phyloP scores from a whole-genome alignment of 1,139 yeast species.

The Suhomyces panamericanus region DNA sequence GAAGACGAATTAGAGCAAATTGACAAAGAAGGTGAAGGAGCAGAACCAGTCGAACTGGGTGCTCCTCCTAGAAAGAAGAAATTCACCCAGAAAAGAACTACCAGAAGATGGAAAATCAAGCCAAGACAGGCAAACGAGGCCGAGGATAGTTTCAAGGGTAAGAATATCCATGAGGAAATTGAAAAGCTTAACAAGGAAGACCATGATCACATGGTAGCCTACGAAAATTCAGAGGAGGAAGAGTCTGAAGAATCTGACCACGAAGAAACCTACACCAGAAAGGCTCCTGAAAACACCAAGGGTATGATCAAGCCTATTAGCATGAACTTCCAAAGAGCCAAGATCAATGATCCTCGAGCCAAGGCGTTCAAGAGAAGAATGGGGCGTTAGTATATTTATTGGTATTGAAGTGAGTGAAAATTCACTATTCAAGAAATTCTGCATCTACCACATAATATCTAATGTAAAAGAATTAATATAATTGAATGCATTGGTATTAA shows the following conservation, averaged over 20 bases:
- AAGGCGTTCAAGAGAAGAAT: constrained; percentile 30
- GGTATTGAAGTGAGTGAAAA: not conserved
- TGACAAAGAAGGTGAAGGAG: constrained; percentile 19
- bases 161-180: constrained; percentile 45
- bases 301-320: constrained; percentile 38
- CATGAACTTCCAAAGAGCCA: constrained; percentile 42
- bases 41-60: constrained; percentile 4
- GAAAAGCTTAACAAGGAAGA: constrained; percentile 29
- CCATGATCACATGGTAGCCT: constrained; percentile 21
- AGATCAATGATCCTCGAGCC: constrained; percentile 42
- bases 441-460: too few species aligned
- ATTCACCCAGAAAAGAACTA: constrained; percentile 59
- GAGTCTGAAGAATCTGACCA: constrained; percentile 21
- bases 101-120: constrained; percentile 59
- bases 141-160: constrained; percentile 30
- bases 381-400: constrained; percentile 14
- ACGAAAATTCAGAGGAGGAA: constrained; percentile 23
- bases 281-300: constrained; percentile 14
- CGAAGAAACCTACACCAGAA: constrained; percentile 21
- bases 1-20: constrained; percentile 16
- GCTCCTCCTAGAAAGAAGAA: constrained; percentile 29
- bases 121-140: constrained; percentile 33
- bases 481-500: too few species aligned
- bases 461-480: too few species aligned
- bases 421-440: not conserved